Percentiles rank a stretch among this genome's conserved stretches.
These are phyloP conservation scores for Trichoderma gracile DNA, from an alignment of 2,329 filamentous ascomycete species.

Conservation along the genomic window DNA sequence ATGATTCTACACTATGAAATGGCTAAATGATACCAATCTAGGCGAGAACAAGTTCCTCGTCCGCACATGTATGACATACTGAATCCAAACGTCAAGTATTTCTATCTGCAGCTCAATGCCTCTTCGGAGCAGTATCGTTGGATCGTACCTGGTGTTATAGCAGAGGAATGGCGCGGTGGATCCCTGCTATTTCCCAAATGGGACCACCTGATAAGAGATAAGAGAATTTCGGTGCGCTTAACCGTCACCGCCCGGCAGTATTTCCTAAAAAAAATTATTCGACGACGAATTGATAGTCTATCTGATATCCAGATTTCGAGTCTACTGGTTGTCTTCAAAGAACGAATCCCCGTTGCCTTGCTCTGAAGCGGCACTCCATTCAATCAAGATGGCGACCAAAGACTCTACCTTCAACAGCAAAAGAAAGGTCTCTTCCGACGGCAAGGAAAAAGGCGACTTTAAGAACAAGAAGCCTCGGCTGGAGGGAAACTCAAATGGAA, in stretches of 20 bases:
- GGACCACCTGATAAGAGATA: slow-evolving; percentile 10
- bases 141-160: too few relatives aligned
- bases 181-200: background rate
- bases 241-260: slow-evolving; percentile 42
- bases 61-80: too few relatives aligned
- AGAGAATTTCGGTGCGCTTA: background rate
- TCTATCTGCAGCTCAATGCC: too few relatives aligned
- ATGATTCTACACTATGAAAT: too few relatives aligned
- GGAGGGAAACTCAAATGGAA: slow-evolving; percentile 28
- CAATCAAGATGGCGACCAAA: slow-evolving; percentile 50
- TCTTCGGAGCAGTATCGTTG: too few relatives aligned
- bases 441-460: slow-evolving; percentile 47
- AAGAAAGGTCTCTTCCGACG: slow-evolving; percentile 53
- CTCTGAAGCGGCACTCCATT: slow-evolving; percentile 28
- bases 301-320: slow-evolving; percentile 21
- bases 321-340: background rate
- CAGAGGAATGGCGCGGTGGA: background rate
- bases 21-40: too few relatives aligned
- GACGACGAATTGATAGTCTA: slow-evolving; percentile 25
- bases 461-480: slow-evolving; percentile 55
- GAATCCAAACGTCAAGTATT: too few relatives aligned
- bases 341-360: background rate
- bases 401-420: slow-evolving; percentile 52
- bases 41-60: too few relatives aligned
- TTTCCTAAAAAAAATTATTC: slow-evolving; percentile 31